Base-by-base conservation (phyloP, 352 stramenopile genomes). In the Chrysophaeum taylorii region DNA sequence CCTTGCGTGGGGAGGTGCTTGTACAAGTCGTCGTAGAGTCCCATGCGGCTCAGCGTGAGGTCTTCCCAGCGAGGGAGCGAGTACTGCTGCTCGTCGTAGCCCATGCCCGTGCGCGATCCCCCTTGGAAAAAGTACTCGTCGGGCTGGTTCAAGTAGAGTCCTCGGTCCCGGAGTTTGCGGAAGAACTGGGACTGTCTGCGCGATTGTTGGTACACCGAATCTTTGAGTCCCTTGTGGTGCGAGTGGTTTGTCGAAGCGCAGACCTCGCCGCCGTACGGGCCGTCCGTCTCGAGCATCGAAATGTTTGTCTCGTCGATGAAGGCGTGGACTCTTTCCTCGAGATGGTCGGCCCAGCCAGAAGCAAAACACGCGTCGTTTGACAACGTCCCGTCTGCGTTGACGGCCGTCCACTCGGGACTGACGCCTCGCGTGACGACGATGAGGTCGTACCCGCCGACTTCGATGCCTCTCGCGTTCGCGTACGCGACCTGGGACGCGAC, bases 381-480 rank as follows among this genome's bases (percentile, higher is more conserved):
- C 43, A n/a, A 53, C 43, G 43, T n/a, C 23, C n/a, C 23, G 23
- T 53, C 43, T 23, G 23, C 43, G 23, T n/a, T n/a, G n/a, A 53
- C 43, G 43, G 23, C 23, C 23, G 43, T n/a, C 23, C 43, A 23
- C 23, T 53, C 23, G n/a, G 23, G 23, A n/a, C 43, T n/a, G 43
- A 53, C 23, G n/a, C 43, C 43, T n/a, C 43, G 43, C 43, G 23
- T n/a, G 43, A 53, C 23, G 43, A 23, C 23, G 43, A 53, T 53
- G 23, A 53, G 43, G n/a, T 53, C 43, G n/a, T 53, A 53, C 23
- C 43, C 43, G 43, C 43, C 43, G 23, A 53, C 43, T 53, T 53
- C 43, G 43, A 53, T 53, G 43, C 43, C 43, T n/a, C 43, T 23
- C 43, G 43, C 23, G 43, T 53, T 53, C 23, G 43, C 43, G 43